Evolutionary conservation across 2,329 filamentous ascomycete species (phyloP).

Genomic region (Trichoderma simmonsii): DNA sequence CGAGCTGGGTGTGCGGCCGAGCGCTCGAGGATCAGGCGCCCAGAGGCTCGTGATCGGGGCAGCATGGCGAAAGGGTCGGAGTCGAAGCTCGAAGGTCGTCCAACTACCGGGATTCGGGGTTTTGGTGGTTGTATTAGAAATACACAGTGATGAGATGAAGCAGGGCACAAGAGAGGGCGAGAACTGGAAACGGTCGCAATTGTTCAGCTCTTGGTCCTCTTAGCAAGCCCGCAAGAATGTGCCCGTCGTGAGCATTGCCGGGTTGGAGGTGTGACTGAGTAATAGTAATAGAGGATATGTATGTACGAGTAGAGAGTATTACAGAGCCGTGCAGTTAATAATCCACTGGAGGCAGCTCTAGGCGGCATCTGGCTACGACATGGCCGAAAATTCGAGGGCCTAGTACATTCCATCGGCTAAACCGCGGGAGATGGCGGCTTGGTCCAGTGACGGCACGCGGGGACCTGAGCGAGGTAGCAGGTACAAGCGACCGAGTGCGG

Average conservation of each 20-base stretch:
- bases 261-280: conserved; percentile 26
- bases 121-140: background rate
- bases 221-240: conserved; percentile 17
- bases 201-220: background rate
- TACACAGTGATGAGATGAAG: background rate
- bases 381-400: conserved; percentile 29
- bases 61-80: conserved; percentile 34
- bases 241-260: conserved; percentile 31
- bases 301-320: background rate
- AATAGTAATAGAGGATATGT: background rate
- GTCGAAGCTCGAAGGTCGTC: background rate
- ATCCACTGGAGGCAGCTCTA: conserved; percentile 11
- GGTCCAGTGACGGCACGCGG: background rate
- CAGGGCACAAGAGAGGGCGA: background rate
- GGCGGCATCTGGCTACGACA: conserved; percentile 30
- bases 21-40: conserved; percentile 38
- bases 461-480: background rate
- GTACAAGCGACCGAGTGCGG: background rate
- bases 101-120: background rate
- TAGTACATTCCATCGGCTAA: conserved; percentile 34
- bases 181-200: background rate
- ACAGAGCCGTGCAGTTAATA: conserved; percentile 5
- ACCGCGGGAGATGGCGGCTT: conserved; percentile 17
- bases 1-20: conserved; percentile 30
- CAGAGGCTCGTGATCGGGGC: conserved; percentile 39